These are phyloP conservation scores for Adansonia grandidieri DNA, from an alignment of 441 rosid genomes.

Conservation along the genomic window DNA sequence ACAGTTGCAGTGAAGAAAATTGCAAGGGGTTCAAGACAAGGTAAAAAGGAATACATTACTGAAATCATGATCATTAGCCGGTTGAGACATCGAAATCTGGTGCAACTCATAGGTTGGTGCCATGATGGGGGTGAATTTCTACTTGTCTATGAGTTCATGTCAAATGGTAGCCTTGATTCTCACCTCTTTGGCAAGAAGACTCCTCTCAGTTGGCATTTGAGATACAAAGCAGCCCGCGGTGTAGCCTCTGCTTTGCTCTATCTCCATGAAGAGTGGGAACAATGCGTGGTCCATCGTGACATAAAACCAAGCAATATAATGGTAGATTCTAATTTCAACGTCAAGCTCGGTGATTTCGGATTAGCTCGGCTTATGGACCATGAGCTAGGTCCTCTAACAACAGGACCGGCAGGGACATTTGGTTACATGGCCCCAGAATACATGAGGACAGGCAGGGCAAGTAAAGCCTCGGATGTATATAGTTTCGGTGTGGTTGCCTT, in stretches of 20 bases:
- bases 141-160: background rate
- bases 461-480: conserved; percentile 51
- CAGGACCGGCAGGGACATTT: conserved; percentile 37
- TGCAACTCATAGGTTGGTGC: conserved; percentile 25
- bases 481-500: conserved; percentile 50
- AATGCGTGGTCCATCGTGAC: conserved; percentile 53
- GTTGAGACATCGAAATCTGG: conserved; percentile 55
- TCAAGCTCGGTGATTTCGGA: background rate
- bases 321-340: background rate
- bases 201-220: conserved; percentile 39
- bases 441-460: conserved; percentile 45
- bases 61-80: conserved; percentile 53
- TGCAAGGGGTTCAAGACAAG: conserved; percentile 45
- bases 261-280: conserved; percentile 63
- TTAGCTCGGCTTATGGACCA: background rate
- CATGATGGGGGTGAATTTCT: background rate
- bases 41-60: conserved; percentile 46
- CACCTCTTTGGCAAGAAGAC: conserved; percentile 36
- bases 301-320: conserved; percentile 38
- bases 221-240: conserved; percentile 45
- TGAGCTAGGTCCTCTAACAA: background rate
- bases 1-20: conserved; percentile 54
- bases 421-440: conserved; percentile 65
- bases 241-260: conserved; percentile 53
- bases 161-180: background rate